phyloP scores from a whole-genome alignment of 1,284 basidiomycete genomes.

The Amylostereum areolatum region DNA sequence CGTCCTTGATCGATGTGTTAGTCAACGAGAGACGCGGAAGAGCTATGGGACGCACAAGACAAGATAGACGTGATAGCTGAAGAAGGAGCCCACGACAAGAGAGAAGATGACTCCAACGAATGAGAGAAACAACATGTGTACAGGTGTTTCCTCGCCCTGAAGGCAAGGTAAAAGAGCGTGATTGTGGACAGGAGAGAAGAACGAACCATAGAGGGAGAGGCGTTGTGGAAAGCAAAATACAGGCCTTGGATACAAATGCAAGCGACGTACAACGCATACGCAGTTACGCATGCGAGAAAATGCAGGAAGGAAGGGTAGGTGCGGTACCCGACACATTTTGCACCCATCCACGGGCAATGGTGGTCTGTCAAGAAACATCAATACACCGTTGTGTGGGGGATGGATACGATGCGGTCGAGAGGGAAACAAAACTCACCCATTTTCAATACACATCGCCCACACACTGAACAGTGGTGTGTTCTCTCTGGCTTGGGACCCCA shows the following conservation, averaged over 20 bases:
- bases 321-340: slow-evolving; percentile 69
- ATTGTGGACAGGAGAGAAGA: slow-evolving; percentile 3
- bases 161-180: slow-evolving; percentile 4
- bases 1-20: slow-evolving; percentile 40
- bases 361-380: slow-evolving; percentile 50
- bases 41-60: slow-evolving; percentile 50
- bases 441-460: slow-evolving; percentile 77
- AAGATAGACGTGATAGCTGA: slow-evolving; percentile 76
- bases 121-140: slow-evolving; percentile 66
- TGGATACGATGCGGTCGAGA: slow-evolving; percentile 9
- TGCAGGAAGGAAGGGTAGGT: slow-evolving; percentile 86
- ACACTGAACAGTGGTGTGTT: slow-evolving; percentile 76
- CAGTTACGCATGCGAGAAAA: slow-evolving; percentile 64
- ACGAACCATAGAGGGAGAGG: slow-evolving; percentile 45
- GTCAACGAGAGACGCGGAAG: slow-evolving; percentile 2
- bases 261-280: slow-evolving; percentile 61
- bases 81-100: slow-evolving; percentile 72
- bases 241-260: slow-evolving; percentile 52
- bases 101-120: slow-evolving; percentile 58
- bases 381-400: background rate
- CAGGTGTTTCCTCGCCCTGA: slow-evolving; percentile 60
- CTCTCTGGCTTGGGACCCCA: slow-evolving; percentile 79
- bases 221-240: slow-evolving; percentile 62
- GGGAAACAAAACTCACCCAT: slow-evolving; percentile 55
- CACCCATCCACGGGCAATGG: slow-evolving; percentile 84